Evolutionary conservation across 116 monocot species (phyloP).

Genomic region (Papilionanthe hybrid): DNA sequence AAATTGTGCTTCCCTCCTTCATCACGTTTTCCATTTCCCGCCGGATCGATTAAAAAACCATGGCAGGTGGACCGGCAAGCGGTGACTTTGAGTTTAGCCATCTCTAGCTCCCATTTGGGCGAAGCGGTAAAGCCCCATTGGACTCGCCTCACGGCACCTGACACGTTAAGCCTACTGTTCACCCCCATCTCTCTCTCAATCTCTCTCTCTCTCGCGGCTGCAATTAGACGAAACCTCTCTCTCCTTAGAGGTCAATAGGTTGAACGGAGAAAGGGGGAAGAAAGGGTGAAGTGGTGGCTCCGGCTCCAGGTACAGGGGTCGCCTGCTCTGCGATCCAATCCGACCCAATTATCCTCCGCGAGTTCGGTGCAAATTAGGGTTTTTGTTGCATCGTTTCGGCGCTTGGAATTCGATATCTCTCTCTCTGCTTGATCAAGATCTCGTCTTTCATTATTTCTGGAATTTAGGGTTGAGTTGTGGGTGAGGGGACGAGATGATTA

Average conservation of each 20-base stretch:
- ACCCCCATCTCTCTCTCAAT: not conserved
- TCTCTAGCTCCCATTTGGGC: not conserved
- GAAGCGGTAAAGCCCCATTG: not conserved
- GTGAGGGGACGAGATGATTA: slow-evolving; percentile 34
- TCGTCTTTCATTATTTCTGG: not conserved
- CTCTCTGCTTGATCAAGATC: not conserved
- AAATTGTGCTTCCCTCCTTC: slow-evolving; percentile 6
- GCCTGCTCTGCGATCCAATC: not conserved
- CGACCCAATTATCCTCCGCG: not conserved
- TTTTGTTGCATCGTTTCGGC: not conserved
- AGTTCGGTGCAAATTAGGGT: not conserved
- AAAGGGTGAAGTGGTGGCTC: not conserved
- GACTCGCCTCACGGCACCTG: not conserved
- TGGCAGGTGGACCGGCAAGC: slow-evolving; percentile 8
- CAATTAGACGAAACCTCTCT: not conserved
- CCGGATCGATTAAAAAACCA: slow-evolving; percentile 8
- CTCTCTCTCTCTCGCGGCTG: not conserved
- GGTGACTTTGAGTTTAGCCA: slow-evolving; percentile 5
- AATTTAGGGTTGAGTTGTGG: slow-evolving; percentile 12
- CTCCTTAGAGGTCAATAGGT: not conserved
- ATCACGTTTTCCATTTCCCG: slow-evolving; percentile 8
- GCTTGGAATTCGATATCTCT: not conserved
- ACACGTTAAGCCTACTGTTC: not conserved
- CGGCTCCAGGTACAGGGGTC: not conserved
- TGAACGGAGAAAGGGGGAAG: not conserved